Base-by-base conservation (phyloP, 108 stramenopile genomes). In the Skeletonema costatum region DNA sequence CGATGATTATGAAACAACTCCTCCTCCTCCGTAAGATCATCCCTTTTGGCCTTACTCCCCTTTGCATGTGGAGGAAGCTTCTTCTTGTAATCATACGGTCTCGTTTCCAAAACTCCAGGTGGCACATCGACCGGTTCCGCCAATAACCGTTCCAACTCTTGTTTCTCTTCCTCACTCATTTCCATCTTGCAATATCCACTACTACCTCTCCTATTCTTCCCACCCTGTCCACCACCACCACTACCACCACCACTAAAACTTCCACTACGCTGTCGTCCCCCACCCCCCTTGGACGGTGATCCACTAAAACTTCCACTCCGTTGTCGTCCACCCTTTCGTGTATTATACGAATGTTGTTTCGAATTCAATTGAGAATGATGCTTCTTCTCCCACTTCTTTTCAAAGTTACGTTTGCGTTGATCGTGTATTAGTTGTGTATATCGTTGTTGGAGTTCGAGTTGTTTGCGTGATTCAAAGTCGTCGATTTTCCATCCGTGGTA, bases 71-170 rank as follows among this genome's bases (percentile, higher is more conserved):
- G 7, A 30, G 53, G 63, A 30, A 74, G 39, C 56, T 66, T 65
- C 50, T 80, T 83, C 64, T 82, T 83, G 74, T 92, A 94, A 80
- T 94, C 93, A 83, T 84, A 92, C 64, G 90, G 93, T 16, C 93
- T 85, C 5, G 89, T 92, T 81, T 94, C 93, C 64, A 88, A 84
- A 10, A 70, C 66, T 17, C 70, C 62, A 9, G 36, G 31, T 3
- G 88, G 88, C 46, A 68, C 33, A 17, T 67, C 39, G 5, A 76
- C 66, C n/a, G 77, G 75, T 42, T 38, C n/a, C n/a, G 53, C 60
- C 56, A 85, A 60, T 19, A 85, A 21, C 4, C 32, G 59, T 56
- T 80, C 68, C 76, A 74, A 42, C 29, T 73, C 74, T 35, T 81
- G 75, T 66, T 67, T 74, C 4, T 83, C 84, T 41, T 64, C 77